These are phyloP conservation scores for Phytophthora tentaculata DNA, from an alignment of 352 stramenopile species.

Conservation along the genomic window DNA sequence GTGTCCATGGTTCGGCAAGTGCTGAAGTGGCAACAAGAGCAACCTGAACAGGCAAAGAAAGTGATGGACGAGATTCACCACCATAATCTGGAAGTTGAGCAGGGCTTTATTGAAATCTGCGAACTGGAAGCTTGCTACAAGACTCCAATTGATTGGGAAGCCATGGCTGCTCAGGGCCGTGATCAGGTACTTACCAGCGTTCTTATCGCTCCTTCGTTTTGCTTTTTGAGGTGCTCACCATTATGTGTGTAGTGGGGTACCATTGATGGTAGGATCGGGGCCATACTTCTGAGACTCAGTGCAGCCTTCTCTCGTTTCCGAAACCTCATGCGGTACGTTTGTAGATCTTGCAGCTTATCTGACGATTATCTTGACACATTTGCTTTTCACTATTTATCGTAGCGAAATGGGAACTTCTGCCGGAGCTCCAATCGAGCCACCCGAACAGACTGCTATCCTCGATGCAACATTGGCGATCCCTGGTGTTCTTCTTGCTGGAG, in stretches of 20 bases:
- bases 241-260: conserved; percentile 50
- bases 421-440: conserved; percentile 93
- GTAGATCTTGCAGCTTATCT: neutral
- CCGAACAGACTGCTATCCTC: conserved; percentile 91
- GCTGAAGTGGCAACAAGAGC: conserved; percentile 46
- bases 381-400: neutral
- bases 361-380: neutral
- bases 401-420: conserved; percentile 91
- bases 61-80: conserved; percentile 45
- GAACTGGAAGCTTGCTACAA: conserved; percentile 25
- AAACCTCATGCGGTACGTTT: conserved; percentile 72
- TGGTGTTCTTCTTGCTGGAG: conserved; percentile 93
- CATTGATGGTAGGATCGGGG: conserved; percentile 42
- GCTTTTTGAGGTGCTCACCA: neutral
- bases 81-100: conserved; percentile 47
- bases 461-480: conserved; percentile 93
- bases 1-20: conserved; percentile 89
- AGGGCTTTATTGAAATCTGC: conserved; percentile 32
- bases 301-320: conserved; percentile 84
- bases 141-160: conserved; percentile 28
- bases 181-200: conserved; percentile 34
- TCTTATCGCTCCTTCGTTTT: neutral
- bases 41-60: conserved; percentile 36
- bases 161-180: conserved; percentile 14
- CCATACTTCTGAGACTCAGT: conserved; percentile 60